Evolutionary conservation across 2,329 filamentous ascomycete genomes (phyloP).

Genomic region (Leptodontidium sp.): DNA sequence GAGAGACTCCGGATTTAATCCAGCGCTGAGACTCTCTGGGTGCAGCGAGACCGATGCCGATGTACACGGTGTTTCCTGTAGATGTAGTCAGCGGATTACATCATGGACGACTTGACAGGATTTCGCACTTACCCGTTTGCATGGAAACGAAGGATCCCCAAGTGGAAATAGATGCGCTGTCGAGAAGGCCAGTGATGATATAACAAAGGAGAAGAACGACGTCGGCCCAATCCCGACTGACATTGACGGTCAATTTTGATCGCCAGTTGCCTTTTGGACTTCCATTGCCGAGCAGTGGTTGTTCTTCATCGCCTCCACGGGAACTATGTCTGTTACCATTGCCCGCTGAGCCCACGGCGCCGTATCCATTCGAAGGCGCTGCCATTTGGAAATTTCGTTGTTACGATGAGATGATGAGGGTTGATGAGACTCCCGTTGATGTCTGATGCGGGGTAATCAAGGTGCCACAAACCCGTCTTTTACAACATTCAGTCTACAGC

Average conservation of each 20-base stretch:
- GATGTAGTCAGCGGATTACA: conserved; percentile 5
- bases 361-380: conserved; percentile 44
- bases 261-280: conserved; percentile 28
- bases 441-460: background rate
- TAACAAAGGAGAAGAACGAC: conserved; percentile 76
- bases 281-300: conserved; percentile 44
- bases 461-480: background rate
- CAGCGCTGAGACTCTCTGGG: conserved; percentile 64
- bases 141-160: conserved; percentile 72
- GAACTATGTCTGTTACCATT: conserved; percentile 26
- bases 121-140: conserved; percentile 68
- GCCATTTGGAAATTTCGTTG: conserved; percentile 28
- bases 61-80: conserved; percentile 78
- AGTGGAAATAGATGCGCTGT: conserved; percentile 78
- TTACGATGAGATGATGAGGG: background rate
- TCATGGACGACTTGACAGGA: background rate
- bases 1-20: conserved; percentile 76
- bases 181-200: conserved; percentile 78
- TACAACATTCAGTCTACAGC: background rate
- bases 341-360: conserved; percentile 33
- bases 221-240: conserved; percentile 71
- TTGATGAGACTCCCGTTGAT: background rate
- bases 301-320: conserved; percentile 44
- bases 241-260: conserved; percentile 49
- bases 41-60: conserved; percentile 75